A percentile compares a stretch with the other conserved stretches of the same genome.
Evolutionary conservation across 352 stramenopile genomes (phyloP).

Genomic region (Aphanomyces astaci): DNA sequence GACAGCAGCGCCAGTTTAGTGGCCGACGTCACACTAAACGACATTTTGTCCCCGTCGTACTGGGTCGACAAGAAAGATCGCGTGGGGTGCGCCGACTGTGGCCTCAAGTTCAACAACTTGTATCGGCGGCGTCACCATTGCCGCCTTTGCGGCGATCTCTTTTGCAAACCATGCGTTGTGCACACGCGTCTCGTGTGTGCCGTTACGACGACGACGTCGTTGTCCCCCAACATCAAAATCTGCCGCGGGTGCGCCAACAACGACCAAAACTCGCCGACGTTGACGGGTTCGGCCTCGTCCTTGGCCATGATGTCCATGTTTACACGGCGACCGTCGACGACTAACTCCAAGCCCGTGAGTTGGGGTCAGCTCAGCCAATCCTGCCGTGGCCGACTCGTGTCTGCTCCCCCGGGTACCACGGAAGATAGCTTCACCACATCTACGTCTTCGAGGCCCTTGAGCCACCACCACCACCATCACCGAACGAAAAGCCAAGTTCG

Average conservation of each 20-base stretch:
- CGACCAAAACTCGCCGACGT: neutral
- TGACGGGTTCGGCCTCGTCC: neutral
- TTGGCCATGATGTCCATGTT: neutral
- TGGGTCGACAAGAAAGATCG: slow-evolving; percentile 2
- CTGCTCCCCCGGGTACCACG: neutral
- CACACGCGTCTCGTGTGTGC: neutral
- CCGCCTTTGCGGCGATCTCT: slow-evolving; percentile 33
- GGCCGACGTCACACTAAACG: neutral
- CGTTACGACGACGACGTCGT: neutral
- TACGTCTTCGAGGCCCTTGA: too few species aligned
- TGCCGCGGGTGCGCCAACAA: neutral
- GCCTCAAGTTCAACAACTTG: slow-evolving; percentile 17
- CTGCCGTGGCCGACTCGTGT: neutral
- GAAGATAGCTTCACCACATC: too few species aligned
- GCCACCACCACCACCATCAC: neutral
- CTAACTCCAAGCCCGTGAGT: too few species aligned
- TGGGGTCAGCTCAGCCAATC: neutral
- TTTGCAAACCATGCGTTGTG: slow-evolving; percentile 17
- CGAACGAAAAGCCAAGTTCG: slow-evolving; percentile 32
- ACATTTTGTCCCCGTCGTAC: neutral
- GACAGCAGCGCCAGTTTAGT: neutral
- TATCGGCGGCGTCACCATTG: slow-evolving; percentile 66
- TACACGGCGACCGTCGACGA: neutral
- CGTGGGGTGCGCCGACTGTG: neutral
- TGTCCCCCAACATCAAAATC: neutral